phyloP scores from a whole-genome alignment of 164 flowering plant genomes.

The Sedum album region DNA sequence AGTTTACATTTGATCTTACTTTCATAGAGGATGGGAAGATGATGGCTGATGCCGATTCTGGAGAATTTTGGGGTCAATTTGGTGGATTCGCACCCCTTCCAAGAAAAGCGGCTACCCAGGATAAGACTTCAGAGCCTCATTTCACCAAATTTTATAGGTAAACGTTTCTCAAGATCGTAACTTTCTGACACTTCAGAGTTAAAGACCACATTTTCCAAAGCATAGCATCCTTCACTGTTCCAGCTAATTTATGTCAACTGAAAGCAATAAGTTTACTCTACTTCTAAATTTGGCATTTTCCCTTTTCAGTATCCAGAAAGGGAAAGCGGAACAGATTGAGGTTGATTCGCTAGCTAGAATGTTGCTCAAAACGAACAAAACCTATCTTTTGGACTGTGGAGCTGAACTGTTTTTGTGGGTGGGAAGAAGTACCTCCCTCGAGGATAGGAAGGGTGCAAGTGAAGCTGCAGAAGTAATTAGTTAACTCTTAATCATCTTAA shows the following conservation, averaged over 20 bases:
- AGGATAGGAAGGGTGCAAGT: constrained; percentile 81
- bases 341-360: constrained; percentile 67
- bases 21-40: no score
- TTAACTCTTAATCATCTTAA: not conserved
- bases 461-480: constrained; percentile 70
- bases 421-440: constrained; percentile 92
- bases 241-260: not conserved
- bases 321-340: constrained; percentile 46
- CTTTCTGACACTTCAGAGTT: not conserved
- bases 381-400: constrained; percentile 90
- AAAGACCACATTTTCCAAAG: not conserved
- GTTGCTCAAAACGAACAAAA: constrained; percentile 67
- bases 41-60: no score
- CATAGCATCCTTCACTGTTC: not conserved
- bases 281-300: constrained; percentile 8
- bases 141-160: constrained; percentile 70
- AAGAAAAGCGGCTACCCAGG: constrained; percentile 60
- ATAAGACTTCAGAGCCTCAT: constrained; percentile 36
- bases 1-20: constrained; percentile 96
- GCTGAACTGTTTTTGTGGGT: constrained; percentile 86
- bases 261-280: not conserved
- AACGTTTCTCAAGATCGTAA: constrained; percentile 8
- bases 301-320: constrained; percentile 61
- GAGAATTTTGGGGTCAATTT: no score
- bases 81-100: constrained; percentile 99